Evolutionary conservation across 495 filamentous ascomycete genomes (phyloP), one percentile per base, ranked within the genome.

Genomic region (Chaetomium cochliodes): DNA sequence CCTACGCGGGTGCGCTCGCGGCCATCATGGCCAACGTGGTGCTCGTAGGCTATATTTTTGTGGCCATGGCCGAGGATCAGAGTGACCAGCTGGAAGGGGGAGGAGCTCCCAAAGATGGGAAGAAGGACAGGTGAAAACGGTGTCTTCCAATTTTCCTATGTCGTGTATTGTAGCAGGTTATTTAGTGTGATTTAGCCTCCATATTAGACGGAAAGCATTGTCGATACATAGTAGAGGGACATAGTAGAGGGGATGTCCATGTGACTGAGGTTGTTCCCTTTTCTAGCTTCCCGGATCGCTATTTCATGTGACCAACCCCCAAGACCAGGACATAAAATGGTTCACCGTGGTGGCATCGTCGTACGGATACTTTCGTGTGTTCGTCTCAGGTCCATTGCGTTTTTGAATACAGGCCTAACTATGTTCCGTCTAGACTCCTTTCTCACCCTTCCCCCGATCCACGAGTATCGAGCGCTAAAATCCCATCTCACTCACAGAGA

Each of bases 11-110:
- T 7, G 92, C 85, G 12, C 77, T 86, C 25, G 94, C 94, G 11
- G 96, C 96, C 25, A 77, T 98, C 46, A 88, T 90, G 66, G 94
- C 94, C 33, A 99, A 99, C 73, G 84, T 92, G 20, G 91, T 99
- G 8, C 80, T 99, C 62, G 86, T 99, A 64, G 88, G 86, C 18
- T 99, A 98, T 77, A 86, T 98, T 57, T 81, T 93, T 64, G 92
- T 96, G 2, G 94, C 96, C 33, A 92, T 96, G 84, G 85, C 84
- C 66, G 94, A 98, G 72, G 94, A 98, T 62, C 89, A 94, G 67
- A 85, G 84, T 41, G 82, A 87, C 22, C 83, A 82, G 25, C 83
- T 81, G 22, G 60, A 76, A 74, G 62, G 62, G 41, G 49, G 57
- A 66, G 41, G 86, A 85, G 78, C 2, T 0, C 18, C 23, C 60